A percentile compares a stretch with the other conserved stretches of the same genome.
Conservation (phyloP, 108 stramenopile genomes). For the Skeletonema costatum region DNA sequence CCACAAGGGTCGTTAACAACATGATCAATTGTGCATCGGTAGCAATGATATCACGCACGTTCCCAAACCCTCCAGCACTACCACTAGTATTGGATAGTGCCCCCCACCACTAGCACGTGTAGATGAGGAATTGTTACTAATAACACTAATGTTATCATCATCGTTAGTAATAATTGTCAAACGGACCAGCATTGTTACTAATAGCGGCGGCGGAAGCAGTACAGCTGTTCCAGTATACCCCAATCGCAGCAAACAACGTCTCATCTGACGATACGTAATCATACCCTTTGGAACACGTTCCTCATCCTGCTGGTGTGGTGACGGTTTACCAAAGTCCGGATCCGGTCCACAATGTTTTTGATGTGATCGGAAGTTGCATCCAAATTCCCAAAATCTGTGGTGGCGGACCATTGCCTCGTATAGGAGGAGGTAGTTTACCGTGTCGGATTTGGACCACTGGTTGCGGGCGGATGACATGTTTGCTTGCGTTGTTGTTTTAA, state of each 20-base stretch:
- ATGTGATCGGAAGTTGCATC: conserved; percentile 39
- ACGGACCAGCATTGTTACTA: not conserved
- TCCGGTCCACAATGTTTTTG: conserved; percentile 23
- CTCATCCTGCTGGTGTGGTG: not conserved
- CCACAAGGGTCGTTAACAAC: conserved; percentile 41
- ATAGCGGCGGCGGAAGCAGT: not conserved
- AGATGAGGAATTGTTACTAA: conserved; percentile 21
- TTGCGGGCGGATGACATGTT: conserved; percentile 20
- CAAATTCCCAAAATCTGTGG: conserved; percentile 43
- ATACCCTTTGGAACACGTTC: conserved; percentile 20
- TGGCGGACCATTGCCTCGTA: conserved; percentile 48
- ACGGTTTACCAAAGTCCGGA: conserved; percentile 16
- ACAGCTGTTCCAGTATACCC: conserved; percentile 48
- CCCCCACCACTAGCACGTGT: conserved; percentile 23
- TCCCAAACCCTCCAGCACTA: not conserved
- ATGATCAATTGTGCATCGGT: conserved; percentile 47
- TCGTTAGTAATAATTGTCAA: conserved; percentile 15
- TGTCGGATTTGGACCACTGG: conserved; percentile 32
- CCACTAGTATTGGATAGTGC: not conserved
- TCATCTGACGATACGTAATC: conserved; percentile 44
- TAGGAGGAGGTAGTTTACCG: conserved; percentile 39
- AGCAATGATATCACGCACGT: conserved; percentile 35
- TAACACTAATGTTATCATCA: conserved; percentile 33
- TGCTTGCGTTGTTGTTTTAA: no score
- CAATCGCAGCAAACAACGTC: conserved; percentile 38